Conservation (phyloP, 805 yeast genomes). For the Saccharomycopsis capsularis region DNA sequence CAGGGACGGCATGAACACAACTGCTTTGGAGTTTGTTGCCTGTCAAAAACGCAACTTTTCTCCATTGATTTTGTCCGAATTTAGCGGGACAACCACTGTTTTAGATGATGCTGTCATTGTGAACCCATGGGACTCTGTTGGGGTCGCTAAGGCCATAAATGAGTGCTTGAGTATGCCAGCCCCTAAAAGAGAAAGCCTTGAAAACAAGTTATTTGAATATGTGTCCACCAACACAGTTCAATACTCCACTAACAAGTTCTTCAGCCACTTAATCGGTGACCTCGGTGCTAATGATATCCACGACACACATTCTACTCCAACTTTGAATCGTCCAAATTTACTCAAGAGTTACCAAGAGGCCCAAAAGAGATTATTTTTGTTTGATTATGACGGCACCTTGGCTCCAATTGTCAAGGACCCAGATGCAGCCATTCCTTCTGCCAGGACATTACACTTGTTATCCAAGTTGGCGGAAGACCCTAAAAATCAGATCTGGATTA, state of each 20-base stretch:
- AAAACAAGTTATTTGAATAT: constrained; percentile 49
- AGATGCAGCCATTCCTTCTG: constrained; percentile 94
- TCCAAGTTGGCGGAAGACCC: constrained; percentile 64
- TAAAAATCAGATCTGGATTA: constrained; percentile 84
- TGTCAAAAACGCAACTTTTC: constrained; percentile 66
- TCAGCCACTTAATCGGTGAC: constrained; percentile 42
- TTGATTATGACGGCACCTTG: constrained; percentile 96
- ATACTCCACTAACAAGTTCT: constrained; percentile 65
- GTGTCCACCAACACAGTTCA: constrained; percentile 71
- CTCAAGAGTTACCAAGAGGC: constrained; percentile 54
- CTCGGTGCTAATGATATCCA: constrained; percentile 36
- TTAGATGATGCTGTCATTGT: constrained; percentile 70
- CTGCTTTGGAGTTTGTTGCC: constrained; percentile 85
- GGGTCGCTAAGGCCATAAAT: constrained; percentile 79
- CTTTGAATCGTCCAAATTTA: constrained; percentile 65
- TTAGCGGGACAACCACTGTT: constrained; percentile 79
- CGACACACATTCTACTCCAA: constrained; percentile 57
- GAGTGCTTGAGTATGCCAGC: constrained; percentile 52
- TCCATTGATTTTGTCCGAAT: constrained; percentile 85
- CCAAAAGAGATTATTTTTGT: constrained; percentile 66
- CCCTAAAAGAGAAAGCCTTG: constrained; percentile 39
- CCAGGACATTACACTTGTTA: constrained; percentile 54
- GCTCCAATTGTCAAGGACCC: constrained; percentile 97
- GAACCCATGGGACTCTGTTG: constrained; percentile 96
- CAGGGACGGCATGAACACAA: constrained; percentile 95